A percentile compares a stretch with the other conserved stretches of the same genome.
Conservation (phyloP, 331 rosid species). For the Malus hybrid region DNA sequence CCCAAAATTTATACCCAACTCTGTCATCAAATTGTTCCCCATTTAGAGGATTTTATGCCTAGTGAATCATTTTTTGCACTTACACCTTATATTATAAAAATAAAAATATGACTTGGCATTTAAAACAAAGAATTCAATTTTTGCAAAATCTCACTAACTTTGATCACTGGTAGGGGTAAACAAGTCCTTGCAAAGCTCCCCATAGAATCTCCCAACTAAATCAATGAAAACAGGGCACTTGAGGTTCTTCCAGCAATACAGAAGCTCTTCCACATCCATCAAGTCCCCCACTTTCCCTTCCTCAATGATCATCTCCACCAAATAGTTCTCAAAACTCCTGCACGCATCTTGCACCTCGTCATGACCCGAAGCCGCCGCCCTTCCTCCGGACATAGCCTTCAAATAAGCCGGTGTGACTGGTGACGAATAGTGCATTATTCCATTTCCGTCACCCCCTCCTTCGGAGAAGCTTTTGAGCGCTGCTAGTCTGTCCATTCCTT, state of each 20-base stretch:
- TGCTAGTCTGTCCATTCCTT: background rate
- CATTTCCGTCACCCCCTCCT: constrained; percentile 14
- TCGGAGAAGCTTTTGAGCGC: constrained; percentile 23
- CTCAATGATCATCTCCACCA: constrained; percentile 80
- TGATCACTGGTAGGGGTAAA: constrained; percentile 38
- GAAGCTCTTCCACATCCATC: constrained; percentile 87
- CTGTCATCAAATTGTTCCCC: no score
- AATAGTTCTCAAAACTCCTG: constrained; percentile 75
- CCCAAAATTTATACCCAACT: no score
- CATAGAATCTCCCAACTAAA: constrained; percentile 74
- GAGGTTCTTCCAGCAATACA: constrained; percentile 77
- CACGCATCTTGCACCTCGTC: constrained; percentile 74
- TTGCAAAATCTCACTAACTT: constrained; percentile 9
- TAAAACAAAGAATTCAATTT: background rate
- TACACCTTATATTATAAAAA: background rate
- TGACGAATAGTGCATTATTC: constrained; percentile 14
- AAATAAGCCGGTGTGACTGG: constrained; percentile 32
- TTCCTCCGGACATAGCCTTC: constrained; percentile 2
- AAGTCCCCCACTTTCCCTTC: constrained; percentile 69
- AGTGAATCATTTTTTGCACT: background rate
- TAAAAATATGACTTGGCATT: background rate
- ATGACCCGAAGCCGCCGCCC: constrained; percentile 1
- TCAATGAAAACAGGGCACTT: constrained; percentile 65
- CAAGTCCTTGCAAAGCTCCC: constrained; percentile 86
- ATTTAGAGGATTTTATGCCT: background rate